Conservation (phyloP, 352 stramenopile genomes). For the Pythium guiyangense region DNA sequence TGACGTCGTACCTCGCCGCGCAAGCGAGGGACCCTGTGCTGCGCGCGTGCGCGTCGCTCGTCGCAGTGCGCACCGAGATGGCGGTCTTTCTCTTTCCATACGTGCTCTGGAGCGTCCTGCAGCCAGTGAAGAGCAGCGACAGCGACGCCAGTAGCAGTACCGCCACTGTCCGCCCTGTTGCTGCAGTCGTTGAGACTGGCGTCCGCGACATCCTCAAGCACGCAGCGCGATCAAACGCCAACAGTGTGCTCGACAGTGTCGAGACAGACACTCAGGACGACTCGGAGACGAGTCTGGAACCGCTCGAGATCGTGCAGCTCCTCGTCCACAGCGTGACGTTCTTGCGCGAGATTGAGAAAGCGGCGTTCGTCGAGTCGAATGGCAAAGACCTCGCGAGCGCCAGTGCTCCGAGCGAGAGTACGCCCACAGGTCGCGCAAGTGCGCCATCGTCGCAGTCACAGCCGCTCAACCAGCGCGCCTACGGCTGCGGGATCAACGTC, state of each 20-base stretch:
- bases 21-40: conserved; percentile 43
- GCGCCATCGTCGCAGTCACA: neutral
- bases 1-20: conserved; percentile 38
- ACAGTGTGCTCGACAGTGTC: neutral
- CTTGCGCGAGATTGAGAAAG: conserved; percentile 71
- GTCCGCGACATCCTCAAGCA: conserved; percentile 32
- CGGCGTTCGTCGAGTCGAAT: conserved; percentile 64
- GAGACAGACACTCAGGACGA: neutral
- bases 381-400: conserved; percentile 16
- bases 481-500: conserved; percentile 57
- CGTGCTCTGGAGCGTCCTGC: conserved; percentile 34
- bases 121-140: neutral
- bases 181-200: conserved; percentile 33
- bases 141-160: too few relatives aligned
- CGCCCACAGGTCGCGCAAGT: neutral
- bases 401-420: conserved; percentile 6
- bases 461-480: conserved; percentile 28
- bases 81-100: conserved; percentile 80
- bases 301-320: conserved; percentile 51
- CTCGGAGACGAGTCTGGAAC: conserved; percentile 6
- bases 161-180: conserved; percentile 6
- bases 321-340: conserved; percentile 81
- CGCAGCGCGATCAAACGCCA: neutral
- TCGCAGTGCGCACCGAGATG: conserved; percentile 41
- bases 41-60: conserved; percentile 36